Evolutionary conservation across 208 protist species (phyloP).

Genomic region (Angomonas deanei): DNA sequence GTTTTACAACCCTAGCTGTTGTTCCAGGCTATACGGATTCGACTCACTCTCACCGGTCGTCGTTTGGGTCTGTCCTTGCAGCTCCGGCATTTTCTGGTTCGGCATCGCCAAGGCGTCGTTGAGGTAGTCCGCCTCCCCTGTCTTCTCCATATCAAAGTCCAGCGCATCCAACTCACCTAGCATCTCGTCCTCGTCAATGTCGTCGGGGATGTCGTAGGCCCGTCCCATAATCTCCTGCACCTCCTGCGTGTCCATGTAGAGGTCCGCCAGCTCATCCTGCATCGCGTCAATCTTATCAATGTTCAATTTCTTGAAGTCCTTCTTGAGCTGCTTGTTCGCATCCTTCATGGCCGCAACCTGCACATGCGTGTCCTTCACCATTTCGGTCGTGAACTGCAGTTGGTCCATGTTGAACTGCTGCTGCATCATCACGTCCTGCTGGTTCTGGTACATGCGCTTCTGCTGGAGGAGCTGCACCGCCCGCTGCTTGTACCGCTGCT

Average conservation of each 20-base stretch:
- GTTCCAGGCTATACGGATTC: constrained; percentile 82
- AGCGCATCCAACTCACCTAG: constrained; percentile 85
- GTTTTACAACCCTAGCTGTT: constrained; percentile 76
- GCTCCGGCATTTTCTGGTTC: constrained; percentile 43
- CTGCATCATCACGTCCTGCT: constrained; percentile 85
- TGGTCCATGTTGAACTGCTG: constrained; percentile 94
- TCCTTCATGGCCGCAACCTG: constrained; percentile 87
- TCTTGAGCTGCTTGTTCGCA: constrained; percentile 81
- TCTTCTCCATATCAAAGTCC: constrained; percentile 77
- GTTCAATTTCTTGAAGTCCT: constrained; percentile 83
- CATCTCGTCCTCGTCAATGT: constrained; percentile 92
- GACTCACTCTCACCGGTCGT: constrained; percentile 30
- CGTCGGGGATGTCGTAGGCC: constrained; percentile 85
- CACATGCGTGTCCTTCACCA: constrained; percentile 88
- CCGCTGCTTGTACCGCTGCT: constrained; percentile 88
- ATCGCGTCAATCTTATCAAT: constrained; percentile 79
- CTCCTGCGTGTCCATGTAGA: constrained; percentile 90
- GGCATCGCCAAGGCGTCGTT: constrained; percentile 76
- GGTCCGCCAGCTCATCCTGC: constrained; percentile 87
- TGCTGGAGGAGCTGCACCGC: constrained; percentile 89
- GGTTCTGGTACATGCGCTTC: constrained; percentile 90
- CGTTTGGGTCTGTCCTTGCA: constrained; percentile 29
- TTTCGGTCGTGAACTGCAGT: constrained; percentile 87
- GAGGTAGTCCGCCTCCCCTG: constrained; percentile 76
- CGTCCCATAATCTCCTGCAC: constrained; percentile 92